phyloP scores from a whole-genome alignment of 2,329 filamentous ascomycete genomes.

The Arthrobotrys sphaeroides region DNA sequence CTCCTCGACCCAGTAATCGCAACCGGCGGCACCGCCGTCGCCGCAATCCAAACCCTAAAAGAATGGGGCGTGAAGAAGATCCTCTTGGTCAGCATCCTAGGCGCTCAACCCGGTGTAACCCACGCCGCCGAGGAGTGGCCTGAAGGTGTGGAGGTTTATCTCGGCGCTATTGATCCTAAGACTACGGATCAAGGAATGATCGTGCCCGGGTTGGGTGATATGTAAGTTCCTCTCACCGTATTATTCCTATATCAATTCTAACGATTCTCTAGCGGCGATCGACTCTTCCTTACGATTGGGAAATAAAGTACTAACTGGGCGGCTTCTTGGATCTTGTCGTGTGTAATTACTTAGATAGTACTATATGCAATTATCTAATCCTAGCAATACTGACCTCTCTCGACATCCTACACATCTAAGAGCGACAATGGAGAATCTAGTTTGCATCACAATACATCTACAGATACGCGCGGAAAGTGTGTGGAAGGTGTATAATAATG shows the following conservation, averaged over 20 bases:
- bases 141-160: conserved; percentile 79
- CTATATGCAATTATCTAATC: not conserved
- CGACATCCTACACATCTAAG: too few relatives aligned
- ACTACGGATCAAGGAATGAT: conserved; percentile 48
- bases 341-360: not conserved
- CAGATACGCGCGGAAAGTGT: not conserved
- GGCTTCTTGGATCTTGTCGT: not conserved
- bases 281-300: conserved; percentile 49
- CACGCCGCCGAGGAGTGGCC: conserved; percentile 80
- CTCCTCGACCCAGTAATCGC: conserved; percentile 92
- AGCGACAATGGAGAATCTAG: too few relatives aligned
- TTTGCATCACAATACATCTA: too few relatives aligned
- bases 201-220: conserved; percentile 48
- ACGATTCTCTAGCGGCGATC: conserved; percentile 30
- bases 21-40: conserved; percentile 87
- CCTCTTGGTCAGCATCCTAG: conserved; percentile 78
- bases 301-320: conserved; percentile 8
- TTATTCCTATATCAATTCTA: not conserved
- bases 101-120: conserved; percentile 74
- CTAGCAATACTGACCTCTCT: not conserved
- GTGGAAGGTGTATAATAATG: conserved; percentile 25
- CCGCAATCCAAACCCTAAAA: conserved; percentile 85
- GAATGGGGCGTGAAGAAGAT: conserved; percentile 92
- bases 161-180: conserved; percentile 63
- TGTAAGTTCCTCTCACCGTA: conserved; percentile 36